A percentile compares a stretch with the other conserved stretches of the same genome.
Conservation (phyloP, 176 grass and related monocot species). For the Canna indica region DNA sequence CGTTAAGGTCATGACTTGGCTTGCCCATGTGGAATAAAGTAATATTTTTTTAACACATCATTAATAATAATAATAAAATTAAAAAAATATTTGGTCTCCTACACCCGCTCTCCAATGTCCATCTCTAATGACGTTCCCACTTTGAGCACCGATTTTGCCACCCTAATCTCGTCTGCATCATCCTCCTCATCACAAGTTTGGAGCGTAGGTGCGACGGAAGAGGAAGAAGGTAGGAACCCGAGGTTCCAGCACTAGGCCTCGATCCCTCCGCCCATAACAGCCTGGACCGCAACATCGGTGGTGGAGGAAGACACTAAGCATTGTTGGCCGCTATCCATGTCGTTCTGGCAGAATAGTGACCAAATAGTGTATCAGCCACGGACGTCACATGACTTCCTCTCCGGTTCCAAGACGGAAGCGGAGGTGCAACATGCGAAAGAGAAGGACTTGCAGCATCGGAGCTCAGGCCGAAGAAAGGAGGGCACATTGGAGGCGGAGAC, state of each 20-base stretch:
- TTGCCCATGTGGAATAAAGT: no score
- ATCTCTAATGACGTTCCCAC: conserved; percentile 11
- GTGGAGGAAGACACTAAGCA: conserved; percentile 19
- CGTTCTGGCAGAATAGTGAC: conserved; percentile 32
- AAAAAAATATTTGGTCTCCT: no score
- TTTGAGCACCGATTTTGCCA: conserved; percentile 4
- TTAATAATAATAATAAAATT: no score
- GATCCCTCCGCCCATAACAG: not conserved
- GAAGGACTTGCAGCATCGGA: conserved; percentile 63
- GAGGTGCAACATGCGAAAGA: conserved; percentile 25
- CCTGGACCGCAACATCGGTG: not conserved
- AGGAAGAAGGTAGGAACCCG: no score
- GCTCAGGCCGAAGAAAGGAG: conserved; percentile 23
- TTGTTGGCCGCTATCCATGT: conserved; percentile 42
- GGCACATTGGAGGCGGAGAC: conserved; percentile 25
- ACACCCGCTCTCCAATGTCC: not conserved
- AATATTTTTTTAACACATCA: no score
- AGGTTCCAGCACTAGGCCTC: conserved; percentile 2
- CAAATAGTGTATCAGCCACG: conserved; percentile 24
- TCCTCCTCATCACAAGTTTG: not conserved
- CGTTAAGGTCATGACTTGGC: no score
- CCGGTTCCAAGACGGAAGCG: conserved; percentile 31
- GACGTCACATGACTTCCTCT: conserved; percentile 71
- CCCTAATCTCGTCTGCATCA: conserved; percentile 2
- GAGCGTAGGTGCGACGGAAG: not conserved